phyloP scores from a whole-genome alignment of 2,329 filamentous ascomycete species.

The Ilyonectria sp. region DNA sequence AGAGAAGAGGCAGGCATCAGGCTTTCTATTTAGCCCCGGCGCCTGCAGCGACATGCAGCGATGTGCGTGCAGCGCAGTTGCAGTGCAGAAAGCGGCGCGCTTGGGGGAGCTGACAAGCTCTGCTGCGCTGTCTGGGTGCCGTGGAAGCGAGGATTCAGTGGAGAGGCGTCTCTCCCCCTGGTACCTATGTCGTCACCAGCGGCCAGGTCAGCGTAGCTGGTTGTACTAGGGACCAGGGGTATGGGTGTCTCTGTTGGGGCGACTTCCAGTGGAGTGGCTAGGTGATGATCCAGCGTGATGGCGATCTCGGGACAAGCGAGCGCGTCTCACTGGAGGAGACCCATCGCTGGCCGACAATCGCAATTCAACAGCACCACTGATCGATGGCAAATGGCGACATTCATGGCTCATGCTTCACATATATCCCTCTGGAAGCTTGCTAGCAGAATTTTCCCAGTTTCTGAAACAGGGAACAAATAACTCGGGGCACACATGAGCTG shows the following conservation, averaged over 20 bases:
- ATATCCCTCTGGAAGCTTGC: neutral
- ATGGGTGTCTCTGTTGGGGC: conserved; percentile 11
- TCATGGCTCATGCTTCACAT: neutral
- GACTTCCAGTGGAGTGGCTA: conserved; percentile 1
- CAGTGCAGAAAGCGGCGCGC: neutral
- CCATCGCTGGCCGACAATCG: conserved; percentile 24
- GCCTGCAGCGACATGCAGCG: neutral
- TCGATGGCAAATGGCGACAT: neutral
- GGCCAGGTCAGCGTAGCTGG: conserved; percentile 14
- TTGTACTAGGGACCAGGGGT: conserved; percentile 9
- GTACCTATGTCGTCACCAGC: conserved; percentile 18
- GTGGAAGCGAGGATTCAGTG: neutral
- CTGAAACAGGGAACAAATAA: conserved; percentile 4
- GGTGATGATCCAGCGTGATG: conserved; percentile 20
- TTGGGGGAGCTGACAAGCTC: neutral
- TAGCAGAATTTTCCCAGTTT: neutral
- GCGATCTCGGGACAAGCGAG: conserved; percentile 27
- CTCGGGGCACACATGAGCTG: conserved; percentile 13
- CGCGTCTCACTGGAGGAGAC: conserved; percentile 12
- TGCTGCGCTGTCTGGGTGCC: neutral
- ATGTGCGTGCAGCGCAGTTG: neutral
- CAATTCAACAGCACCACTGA: conserved; percentile 17
- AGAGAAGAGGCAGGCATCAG: neutral
- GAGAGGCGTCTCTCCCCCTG: conserved; percentile 5
- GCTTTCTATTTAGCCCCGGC: neutral